These are phyloP conservation scores for Eimeria acervulina DNA, from an alignment of 169 alveolate species.

Conservation along the genomic window DNA sequence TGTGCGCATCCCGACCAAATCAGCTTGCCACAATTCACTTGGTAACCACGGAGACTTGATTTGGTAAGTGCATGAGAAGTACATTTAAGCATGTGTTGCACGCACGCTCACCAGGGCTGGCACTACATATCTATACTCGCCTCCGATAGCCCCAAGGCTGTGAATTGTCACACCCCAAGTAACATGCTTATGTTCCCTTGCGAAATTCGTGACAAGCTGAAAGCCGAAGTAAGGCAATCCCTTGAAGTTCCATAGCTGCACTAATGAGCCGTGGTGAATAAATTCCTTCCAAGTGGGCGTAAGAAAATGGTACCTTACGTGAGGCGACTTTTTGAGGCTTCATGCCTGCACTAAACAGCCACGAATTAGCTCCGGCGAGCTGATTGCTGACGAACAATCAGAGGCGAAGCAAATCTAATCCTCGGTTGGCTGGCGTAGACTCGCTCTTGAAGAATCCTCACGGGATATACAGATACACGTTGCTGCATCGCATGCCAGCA, in stretches of 20 bases:
- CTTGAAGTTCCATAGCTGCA: not conserved
- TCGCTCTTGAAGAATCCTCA: not conserved
- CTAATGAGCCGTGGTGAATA: not conserved
- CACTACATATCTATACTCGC: not conserved
- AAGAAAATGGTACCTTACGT: not conserved
- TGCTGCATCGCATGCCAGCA: conserved; percentile 65
- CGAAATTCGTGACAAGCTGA: not conserved
- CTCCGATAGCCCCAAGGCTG: not conserved
- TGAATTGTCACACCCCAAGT: not conserved
- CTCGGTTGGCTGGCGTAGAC: not conserved
- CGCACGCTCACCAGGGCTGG: not conserved
- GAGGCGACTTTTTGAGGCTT: not conserved
- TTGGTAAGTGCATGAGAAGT: not conserved
- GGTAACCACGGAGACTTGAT: not conserved
- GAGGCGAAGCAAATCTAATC: not conserved
- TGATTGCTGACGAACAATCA: not conserved
- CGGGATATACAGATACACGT: conserved; percentile 62
- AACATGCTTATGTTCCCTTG: not conserved
- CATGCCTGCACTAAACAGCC: not conserved
- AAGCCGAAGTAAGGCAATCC: not conserved
- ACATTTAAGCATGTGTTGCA: not conserved
- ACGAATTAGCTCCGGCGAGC: not conserved
- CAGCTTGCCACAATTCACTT: not conserved
- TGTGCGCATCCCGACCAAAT: not conserved
- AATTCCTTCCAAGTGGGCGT: not conserved